Base-by-base conservation (phyloP, 1,284 basidiomycete species). In the Tilletia setariae region DNA sequence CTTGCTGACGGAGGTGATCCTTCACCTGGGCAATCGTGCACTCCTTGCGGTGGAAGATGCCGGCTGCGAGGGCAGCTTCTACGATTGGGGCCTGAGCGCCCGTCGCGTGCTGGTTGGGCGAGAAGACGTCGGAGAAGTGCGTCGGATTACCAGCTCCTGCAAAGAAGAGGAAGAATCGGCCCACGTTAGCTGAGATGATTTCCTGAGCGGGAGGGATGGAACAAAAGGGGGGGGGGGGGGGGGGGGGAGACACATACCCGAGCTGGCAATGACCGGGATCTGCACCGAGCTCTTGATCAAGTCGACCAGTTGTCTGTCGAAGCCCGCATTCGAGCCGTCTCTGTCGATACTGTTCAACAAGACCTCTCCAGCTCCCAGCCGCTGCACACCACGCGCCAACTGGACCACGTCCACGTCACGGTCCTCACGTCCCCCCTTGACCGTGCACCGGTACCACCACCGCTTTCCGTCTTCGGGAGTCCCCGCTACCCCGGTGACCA, bases 371-470 rank as follows among this genome's bases (percentile, higher is more conserved):
- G 96, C 94, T 1, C 96, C 96, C 21, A 99, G 87, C 28, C 84
- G 84, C 84, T 96, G 92, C 21, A 90, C 93, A 25, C 94, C 96
- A 64, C 88, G 86, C 1, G 93, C 93, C 21, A 99, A 88, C 84
- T 98, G 90, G 23, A 94, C 89, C 21, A 90, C 96, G 23, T 96
- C 96, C n/a, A 99, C 84, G 66, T 89, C 89, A n/a, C 94, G 88
- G 46, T 86, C 83, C 79, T 93, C 91, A 46, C 96, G 89, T 19
- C 96, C 96, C 62, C 96, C 95, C 6, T 90, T 92, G 66, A 97
- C 91, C 15, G 96, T 98, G 83, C 95, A 98, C 81, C 94, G 92
- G 84, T 99, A 99, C 95, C 95, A 98, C 94, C 96, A 85, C 35
- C 90, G 90, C 68, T 89, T 90, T 68, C 87, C 82, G 19, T 83